Percentiles rank a stretch among this genome's conserved stretches.
Conservation (phyloP, 202 grass and related monocot species). For the Schoenoplectus tabernaemontani region DNA sequence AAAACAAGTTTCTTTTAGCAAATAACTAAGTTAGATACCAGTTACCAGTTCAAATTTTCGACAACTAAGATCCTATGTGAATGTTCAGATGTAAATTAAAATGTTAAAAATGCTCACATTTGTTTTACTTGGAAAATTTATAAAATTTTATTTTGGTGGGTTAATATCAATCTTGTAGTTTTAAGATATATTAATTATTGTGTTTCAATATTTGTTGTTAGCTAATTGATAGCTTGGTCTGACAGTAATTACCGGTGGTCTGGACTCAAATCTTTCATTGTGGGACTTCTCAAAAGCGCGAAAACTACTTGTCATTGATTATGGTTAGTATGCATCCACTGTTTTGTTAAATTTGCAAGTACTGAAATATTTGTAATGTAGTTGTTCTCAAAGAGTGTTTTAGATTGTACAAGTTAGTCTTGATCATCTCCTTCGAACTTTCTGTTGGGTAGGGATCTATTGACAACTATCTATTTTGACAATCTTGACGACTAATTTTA, state of each 20-base stretch:
- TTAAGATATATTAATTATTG: neutral
- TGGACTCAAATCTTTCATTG: slow-evolving; percentile 66
- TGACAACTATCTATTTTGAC: no score
- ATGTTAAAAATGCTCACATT: neutral
- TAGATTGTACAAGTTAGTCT: no score
- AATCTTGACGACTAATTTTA: no score
- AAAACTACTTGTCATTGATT: slow-evolving; percentile 64
- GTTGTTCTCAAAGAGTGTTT: no score
- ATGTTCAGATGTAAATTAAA: neutral
- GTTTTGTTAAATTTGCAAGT: neutral
- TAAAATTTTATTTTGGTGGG: neutral
- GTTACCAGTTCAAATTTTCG: neutral
- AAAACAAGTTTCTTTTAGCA: neutral
- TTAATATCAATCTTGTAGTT: neutral
- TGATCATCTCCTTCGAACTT: neutral
- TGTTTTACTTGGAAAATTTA: neutral
- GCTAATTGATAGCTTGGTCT: slow-evolving; percentile 25
- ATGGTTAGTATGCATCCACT: slow-evolving; percentile 40
- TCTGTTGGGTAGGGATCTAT: no score
- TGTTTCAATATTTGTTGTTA: neutral
- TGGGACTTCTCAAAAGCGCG: slow-evolving; percentile 98
- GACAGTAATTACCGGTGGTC: slow-evolving; percentile 69
- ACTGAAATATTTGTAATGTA: neutral
- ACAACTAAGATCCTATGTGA: neutral
- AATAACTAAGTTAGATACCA: neutral